Evolutionary conservation across 2,329 filamentous ascomycete species (phyloP).

Genomic region (Salinomyces thailandicus): DNA sequence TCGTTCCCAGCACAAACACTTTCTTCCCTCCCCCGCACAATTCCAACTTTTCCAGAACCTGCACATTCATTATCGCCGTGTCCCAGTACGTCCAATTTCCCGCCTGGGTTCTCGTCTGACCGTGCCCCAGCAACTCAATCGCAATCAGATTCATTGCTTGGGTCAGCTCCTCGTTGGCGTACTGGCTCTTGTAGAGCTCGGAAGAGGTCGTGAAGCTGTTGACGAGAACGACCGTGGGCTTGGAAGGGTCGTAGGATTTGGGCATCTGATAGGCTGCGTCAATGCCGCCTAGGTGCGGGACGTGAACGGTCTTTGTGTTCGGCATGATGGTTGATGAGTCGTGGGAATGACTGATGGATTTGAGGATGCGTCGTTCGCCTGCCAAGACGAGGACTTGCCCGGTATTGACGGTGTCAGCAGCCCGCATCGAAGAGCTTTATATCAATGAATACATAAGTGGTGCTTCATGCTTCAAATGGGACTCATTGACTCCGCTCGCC

Average conservation of each 20-base stretch:
- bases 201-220: constrained; percentile 38
- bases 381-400: too few relatives aligned
- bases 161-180: constrained; percentile 19
- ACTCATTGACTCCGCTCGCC: too few relatives aligned
- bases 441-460: too few relatives aligned
- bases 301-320: constrained; percentile 30
- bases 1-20: constrained; percentile 41
- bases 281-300: constrained; percentile 43
- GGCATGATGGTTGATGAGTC: constrained; percentile 18
- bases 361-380: constrained; percentile 3
- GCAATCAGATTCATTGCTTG: constrained; percentile 40
- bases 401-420: too few relatives aligned
- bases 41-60: constrained; percentile 31
- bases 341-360: neutral
- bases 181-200: constrained; percentile 27
- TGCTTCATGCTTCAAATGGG: too few relatives aligned
- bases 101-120: constrained; percentile 34
- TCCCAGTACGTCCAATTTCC: constrained; percentile 45
- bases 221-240: constrained; percentile 42
- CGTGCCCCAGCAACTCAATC: constrained; percentile 45
- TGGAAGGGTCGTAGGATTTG: constrained; percentile 20
- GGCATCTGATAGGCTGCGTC: constrained; percentile 39
- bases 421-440: too few relatives aligned
- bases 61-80: constrained; percentile 34
- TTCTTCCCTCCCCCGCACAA: constrained; percentile 26